Base-by-base conservation (phyloP, 768 basidiomycete genomes). In the Termitomyces sp. region DNA sequence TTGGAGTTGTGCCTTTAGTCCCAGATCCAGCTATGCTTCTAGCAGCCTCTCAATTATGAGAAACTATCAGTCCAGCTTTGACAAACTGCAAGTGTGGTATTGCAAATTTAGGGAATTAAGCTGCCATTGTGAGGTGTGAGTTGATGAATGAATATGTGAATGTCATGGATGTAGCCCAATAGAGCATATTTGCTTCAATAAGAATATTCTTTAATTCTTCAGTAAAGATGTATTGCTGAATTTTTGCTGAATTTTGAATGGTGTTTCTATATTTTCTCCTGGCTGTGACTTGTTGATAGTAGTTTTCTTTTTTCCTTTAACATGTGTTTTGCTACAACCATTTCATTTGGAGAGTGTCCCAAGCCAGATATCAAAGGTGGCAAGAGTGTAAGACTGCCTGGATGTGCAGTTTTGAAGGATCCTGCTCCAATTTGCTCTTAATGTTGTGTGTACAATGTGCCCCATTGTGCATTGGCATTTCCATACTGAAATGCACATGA, bases 321-420 rank as follows among this genome's bases (percentile, higher is more conserved):
- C 38, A 55, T 55, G 9, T 12, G 38, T 12, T 55, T 55, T 2
- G 42, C 53, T 12, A 55, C 38, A 7, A 55, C 53, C 12, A 7
- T 42, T 15, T 55, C 12, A 15, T 55, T 55, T 1, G 38, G 38
- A 31, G 25, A 42, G 12, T 25, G 42, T 29, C 53, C 38, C 1
- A 55, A 40, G 6, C 38, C 36, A 43, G 34, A 48, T n/a, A 8
- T 5, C 9, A 52, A 11, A 42, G 58, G 37, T 6, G 58, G 10
- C 15, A 17, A 52, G 20, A 55, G 53, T 15, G 50, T 40, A 12
- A 59, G 58, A 20, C 32, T 25, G 11, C 49, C 58, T 49, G 49
- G 37, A 52, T 59, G 58, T 20, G 58, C 49, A 17, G 48, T 59
- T 52, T 59, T 59, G 37, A 59, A 51, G 5, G 36, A 43, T 43